Percentiles rank a stretch among this genome's conserved stretches.
These are phyloP conservation scores for Apiospora phragmitis DNA, from an alignment of 2,329 filamentous ascomycete species.

Conservation along the genomic window DNA sequence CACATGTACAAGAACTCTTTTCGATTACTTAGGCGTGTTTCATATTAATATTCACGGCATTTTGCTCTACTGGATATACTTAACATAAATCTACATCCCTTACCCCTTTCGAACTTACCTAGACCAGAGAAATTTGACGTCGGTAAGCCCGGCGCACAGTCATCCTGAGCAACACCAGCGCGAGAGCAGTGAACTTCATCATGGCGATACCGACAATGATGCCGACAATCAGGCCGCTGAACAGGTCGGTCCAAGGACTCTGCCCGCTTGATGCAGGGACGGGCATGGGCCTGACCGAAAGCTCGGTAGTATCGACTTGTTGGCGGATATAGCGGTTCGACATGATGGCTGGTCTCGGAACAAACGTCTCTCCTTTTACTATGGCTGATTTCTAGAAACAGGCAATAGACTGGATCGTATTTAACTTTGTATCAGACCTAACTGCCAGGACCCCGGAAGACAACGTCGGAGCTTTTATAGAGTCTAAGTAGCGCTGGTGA, in stretches of 20 bases:
- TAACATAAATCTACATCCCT: background rate
- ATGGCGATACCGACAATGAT: background rate
- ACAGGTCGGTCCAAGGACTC: background rate
- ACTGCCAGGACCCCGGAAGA: background rate
- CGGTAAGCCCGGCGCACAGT: background rate
- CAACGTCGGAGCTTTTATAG: background rate
- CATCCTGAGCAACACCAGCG: background rate
- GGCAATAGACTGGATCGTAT: background rate
- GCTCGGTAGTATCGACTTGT: background rate
- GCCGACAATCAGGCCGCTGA: background rate
- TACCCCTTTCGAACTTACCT: background rate
- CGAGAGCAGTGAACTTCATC: background rate
- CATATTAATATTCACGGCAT: background rate
- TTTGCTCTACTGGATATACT: background rate
- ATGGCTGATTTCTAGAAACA: background rate
- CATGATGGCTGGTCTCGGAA: background rate
- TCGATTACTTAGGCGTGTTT: background rate
- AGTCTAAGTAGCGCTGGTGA: background rate
- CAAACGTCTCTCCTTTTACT: background rate
- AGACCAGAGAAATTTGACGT: background rate
- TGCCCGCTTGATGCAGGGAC: background rate
- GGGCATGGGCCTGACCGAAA: background rate
- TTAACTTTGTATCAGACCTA: background rate
- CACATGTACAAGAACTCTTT: background rate
- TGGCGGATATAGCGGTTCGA: slow-evolving; percentile 3